Evolutionary conservation across 2,329 filamentous ascomycete genomes (phyloP).

Genomic region (Rasamsonia emersonii): DNA sequence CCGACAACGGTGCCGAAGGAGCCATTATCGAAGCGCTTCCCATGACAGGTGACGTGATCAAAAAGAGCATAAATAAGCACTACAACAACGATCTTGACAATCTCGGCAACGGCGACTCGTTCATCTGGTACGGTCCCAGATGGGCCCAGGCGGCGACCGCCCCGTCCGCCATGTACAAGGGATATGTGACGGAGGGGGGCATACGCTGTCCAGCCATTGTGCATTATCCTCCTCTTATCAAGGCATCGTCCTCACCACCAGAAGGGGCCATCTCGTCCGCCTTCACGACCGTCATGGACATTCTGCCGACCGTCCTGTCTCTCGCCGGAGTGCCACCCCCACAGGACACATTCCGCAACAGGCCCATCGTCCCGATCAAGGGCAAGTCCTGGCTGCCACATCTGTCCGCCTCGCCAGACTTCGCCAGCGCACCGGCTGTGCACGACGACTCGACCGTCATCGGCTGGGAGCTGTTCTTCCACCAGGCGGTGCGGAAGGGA

Average conservation of each 20-base stretch:
- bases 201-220: constrained; percentile 47
- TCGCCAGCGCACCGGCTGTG: constrained; percentile 22
- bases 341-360: constrained; percentile 42
- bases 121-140: constrained; percentile 52
- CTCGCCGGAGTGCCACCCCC: constrained; percentile 41
- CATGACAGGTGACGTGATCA: constrained; percentile 45
- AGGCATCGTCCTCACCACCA: constrained; percentile 13
- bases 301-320: constrained; percentile 37
- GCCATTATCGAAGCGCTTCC: constrained; percentile 51
- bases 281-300: constrained; percentile 47
- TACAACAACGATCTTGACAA: constrained; percentile 52
- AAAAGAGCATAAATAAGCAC: constrained; percentile 50
- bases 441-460: constrained; percentile 46
- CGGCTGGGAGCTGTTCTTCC: constrained; percentile 50
- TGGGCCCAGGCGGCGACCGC: constrained; percentile 49
- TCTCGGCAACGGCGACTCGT: constrained; percentile 48
- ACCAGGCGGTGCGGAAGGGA: constrained; percentile 45
- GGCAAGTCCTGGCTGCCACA: constrained; percentile 41
- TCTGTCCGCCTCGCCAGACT: constrained; percentile 28
- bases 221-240: constrained; percentile 26
- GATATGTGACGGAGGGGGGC: constrained; percentile 42
- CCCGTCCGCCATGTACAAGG: constrained; percentile 41
- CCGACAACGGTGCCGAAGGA: constrained; percentile 55
- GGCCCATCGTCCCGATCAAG: constrained; percentile 44
- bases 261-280: constrained; percentile 39